Conservation (phyloP, 2,329 filamentous ascomycete genomes). For the Emergomyces pasteurianus region DNA sequence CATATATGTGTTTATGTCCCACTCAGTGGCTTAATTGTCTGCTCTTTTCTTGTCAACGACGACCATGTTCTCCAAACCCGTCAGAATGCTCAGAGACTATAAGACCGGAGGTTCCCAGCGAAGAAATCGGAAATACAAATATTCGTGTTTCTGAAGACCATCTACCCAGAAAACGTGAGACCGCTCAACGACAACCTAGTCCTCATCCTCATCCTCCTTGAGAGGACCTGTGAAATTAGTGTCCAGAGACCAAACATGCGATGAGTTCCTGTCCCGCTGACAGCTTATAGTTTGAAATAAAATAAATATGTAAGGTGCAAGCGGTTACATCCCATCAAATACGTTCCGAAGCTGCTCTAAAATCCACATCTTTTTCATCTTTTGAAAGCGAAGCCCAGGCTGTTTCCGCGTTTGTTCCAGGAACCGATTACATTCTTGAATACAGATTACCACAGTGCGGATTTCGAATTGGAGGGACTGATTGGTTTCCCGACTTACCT, state of each 20-base stretch:
- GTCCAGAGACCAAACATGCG: not conserved
- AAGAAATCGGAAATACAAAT: not conserved
- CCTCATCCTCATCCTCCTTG: not conserved
- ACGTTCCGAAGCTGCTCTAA: not conserved
- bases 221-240: not conserved
- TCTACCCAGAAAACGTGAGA: not conserved
- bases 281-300: too few relatives aligned
- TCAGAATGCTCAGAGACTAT: not conserved
- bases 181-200: not conserved
- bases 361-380: not conserved
- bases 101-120: not conserved
- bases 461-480: too few relatives aligned
- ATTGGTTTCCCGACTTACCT: too few relatives aligned
- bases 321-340: not conserved
- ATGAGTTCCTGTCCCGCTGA: not conserved
- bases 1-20: not conserved
- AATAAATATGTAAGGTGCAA: not conserved
- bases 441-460: too few relatives aligned
- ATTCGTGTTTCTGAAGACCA: not conserved
- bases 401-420: not conserved
- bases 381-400: not conserved
- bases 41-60: not conserved
- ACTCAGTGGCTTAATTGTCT: not conserved
- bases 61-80: not conserved
- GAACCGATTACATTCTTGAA: too few relatives aligned